Evolutionary conservation across 345 rosid genomes (phyloP).

Genomic region (Fremontodendron californicum): DNA sequence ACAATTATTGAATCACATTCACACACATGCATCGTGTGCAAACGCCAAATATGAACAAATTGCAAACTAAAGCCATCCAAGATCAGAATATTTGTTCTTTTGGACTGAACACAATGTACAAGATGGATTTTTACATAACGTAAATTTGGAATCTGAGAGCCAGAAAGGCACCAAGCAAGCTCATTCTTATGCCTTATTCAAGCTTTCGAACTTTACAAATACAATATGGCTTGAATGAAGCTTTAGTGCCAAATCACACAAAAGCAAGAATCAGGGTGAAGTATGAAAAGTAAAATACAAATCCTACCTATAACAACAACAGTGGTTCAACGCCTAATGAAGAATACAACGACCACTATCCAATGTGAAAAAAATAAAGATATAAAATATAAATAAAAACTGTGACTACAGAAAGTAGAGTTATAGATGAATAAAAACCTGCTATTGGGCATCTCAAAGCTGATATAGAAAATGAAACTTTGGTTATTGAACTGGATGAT

Average conservation of each 20-base stretch:
- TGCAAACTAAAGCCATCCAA: not conserved
- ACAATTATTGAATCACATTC: not conserved
- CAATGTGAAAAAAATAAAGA: not conserved
- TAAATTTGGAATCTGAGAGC: constrained; percentile 5
- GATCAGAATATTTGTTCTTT: not conserved
- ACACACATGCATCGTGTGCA: not conserved
- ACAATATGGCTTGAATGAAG: constrained; percentile 28
- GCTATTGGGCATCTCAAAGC: constrained; percentile 12
- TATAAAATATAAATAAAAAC: not conserved
- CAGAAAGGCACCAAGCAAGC: constrained; percentile 5
- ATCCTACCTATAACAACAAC: constrained; percentile 25
- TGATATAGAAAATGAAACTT: constrained; percentile 11
- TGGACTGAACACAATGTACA: constrained; percentile 11
- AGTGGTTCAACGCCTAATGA: constrained; percentile 26
- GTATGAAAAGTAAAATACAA: not conserved
- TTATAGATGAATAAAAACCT: constrained; percentile 7
- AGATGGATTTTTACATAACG: not conserved
- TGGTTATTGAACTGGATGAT: constrained; percentile 23
- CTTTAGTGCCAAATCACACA: constrained; percentile 31
- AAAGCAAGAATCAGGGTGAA: constrained; percentile 25
- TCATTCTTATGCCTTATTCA: constrained; percentile 23
- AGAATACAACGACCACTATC: constrained; percentile 14
- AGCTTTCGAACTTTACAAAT: constrained; percentile 29
- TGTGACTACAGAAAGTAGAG: constrained; percentile 14
- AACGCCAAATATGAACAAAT: not conserved